Evolutionary conservation across 768 basidiomycete species (phyloP).

Genomic region (Boletales sp.): DNA sequence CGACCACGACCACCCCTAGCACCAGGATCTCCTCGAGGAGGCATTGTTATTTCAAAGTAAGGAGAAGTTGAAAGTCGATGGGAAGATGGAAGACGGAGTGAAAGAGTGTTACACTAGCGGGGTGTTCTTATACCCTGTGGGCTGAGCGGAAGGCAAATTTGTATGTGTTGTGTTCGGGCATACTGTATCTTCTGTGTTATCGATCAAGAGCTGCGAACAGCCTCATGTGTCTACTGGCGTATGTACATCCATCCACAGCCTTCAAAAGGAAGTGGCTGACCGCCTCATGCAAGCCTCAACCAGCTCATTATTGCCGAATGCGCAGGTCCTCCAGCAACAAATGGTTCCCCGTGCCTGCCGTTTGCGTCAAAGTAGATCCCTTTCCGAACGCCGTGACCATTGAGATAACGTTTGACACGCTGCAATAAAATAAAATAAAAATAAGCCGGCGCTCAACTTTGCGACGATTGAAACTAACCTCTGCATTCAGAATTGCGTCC

Average conservation of each 20-base stretch:
- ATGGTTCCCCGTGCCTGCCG: conserved; percentile 61
- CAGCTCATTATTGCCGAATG: conserved; percentile 60
- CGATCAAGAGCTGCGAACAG: conserved; percentile 11
- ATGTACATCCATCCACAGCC: conserved; percentile 4
- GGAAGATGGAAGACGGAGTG: conserved; percentile 18
- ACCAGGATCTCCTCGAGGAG: conserved; percentile 31
- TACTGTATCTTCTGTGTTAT: conserved; percentile 15
- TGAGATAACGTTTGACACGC: conserved; percentile 73
- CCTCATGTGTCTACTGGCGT: neutral
- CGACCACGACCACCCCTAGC: conserved; percentile 23
- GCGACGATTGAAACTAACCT: conserved; percentile 38
- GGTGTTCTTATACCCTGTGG: conserved; percentile 18
- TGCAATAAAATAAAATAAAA: conserved; percentile 23
- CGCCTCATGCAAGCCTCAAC: conserved; percentile 37
- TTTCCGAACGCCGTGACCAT: conserved; percentile 68
- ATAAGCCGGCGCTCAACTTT: neutral
- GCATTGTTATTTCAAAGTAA: conserved; percentile 31
- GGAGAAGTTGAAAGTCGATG: neutral
- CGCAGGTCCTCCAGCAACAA: conserved; percentile 49
- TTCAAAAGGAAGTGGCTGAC: conserved; percentile 3
- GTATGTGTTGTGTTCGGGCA: conserved; percentile 23
- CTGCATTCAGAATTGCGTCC: conserved; percentile 74
- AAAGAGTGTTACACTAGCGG: conserved; percentile 5
- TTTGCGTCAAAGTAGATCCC: conserved; percentile 62
- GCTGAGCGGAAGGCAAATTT: conserved; percentile 13